Base-by-base conservation (phyloP, 305 asterid genomes). In the Fraxinus floribunda region DNA sequence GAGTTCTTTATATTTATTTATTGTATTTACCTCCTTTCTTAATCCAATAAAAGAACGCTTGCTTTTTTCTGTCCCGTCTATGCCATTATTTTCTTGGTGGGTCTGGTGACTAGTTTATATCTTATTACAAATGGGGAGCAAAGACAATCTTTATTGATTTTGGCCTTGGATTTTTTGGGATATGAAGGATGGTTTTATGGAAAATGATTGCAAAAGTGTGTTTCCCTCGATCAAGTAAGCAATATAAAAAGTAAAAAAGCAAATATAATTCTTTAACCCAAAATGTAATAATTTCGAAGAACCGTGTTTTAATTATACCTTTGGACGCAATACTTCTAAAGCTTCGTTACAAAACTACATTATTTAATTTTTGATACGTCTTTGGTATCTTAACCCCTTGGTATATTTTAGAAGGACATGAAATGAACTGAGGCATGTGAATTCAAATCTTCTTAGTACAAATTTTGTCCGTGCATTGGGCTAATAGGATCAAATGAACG, bases 61-160 rank as follows among this genome's bases (percentile, higher is more conserved):
- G 16, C 79, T 41, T 66, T 66, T 26, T 13, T 29, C 18, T 77
- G 49, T 62, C 62, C 34, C 62, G 74, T 30, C 83, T 34, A 79
- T 75, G 70, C 83, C 78, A 83, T 86, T 81, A 80, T 83, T 82
- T 84, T 18, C 76, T 52, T 84, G 90, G 91, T 87, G 92, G 92
- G 91, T 79, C 89, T 81, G 3, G 3, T 52, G 7, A 46, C 62
- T 83, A 55, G 76, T 57, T 83, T 82, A 35, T 84, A 84, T 88
- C 82, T 82, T 60, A 70, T 77, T 83, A 52, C 18, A 84, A 85
- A 88, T 82, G 90, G 92, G 92, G 92, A 87, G 84, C 95, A 88
- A 78, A 88, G 79, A 75, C 81, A 49, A 89, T 85, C 91, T 70
- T 49, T 60, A 32, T 55, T 72, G 86, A 89, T 85, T 79, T 84